Conservation (phyloP, 192 early-diverging fungal genomes). For the Coemansia sp. region DNA sequence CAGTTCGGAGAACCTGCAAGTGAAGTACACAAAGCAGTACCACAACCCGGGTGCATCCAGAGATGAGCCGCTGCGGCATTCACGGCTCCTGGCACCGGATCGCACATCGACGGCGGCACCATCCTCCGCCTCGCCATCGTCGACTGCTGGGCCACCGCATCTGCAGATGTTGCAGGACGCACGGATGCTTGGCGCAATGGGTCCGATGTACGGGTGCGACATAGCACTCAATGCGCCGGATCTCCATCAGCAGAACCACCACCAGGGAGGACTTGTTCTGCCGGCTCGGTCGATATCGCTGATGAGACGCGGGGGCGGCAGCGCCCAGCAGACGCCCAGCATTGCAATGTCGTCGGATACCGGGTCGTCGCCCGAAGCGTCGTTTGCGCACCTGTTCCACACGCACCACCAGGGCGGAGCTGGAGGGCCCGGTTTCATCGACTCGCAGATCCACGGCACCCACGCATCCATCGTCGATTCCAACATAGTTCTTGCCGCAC, state of each 20-base stretch:
- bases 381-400: slow-evolving; percentile 4
- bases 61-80: not conserved
- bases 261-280: not conserved
- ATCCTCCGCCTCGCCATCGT: slow-evolving; percentile 1
- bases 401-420: not conserved
- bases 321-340: not conserved
- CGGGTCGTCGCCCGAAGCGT: not conserved
- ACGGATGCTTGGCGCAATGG: not conserved
- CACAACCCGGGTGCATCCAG: slow-evolving; percentile 29
- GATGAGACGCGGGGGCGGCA: not conserved
- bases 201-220: not conserved
- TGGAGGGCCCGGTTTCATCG: not conserved
- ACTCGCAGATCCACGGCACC: not conserved
- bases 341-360: not conserved
- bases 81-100: not conserved
- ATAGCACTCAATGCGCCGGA: not conserved
- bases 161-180: not conserved
- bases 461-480: not conserved
- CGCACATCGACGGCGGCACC: not conserved
- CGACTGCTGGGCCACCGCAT: not conserved
- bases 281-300: slow-evolving; percentile 17
- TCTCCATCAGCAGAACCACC: not conserved
- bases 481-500: slow-evolving; percentile 15
- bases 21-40: slow-evolving; percentile 56
- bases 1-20: slow-evolving; percentile 44